phyloP scores from a whole-genome alignment of 202 grass and related monocot species.

The Saccharum hybrid region DNA sequence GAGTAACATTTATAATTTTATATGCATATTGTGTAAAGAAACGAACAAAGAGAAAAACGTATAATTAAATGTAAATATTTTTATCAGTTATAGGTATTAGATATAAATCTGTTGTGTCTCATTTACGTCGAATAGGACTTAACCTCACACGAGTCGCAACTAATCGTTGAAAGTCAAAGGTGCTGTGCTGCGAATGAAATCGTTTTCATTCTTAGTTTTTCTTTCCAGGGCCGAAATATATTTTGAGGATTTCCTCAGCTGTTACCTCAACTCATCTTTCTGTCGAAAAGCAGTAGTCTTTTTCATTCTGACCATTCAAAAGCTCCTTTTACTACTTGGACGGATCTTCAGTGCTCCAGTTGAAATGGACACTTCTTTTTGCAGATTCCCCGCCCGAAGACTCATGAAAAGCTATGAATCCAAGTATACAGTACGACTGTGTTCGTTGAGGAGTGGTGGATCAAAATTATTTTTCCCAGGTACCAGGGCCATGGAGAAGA shows the following conservation, averaged over 20 bases:
- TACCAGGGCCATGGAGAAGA: constrained; percentile 10
- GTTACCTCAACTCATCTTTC: constrained; percentile 33
- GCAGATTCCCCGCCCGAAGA: constrained; percentile 26
- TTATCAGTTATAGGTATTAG: no score
- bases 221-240: background rate
- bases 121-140: no score
- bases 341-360: constrained; percentile 24
- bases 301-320: constrained; percentile 36
- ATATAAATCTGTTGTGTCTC: no score
- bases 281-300: constrained; percentile 14
- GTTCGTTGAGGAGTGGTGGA: background rate
- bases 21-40: no score
- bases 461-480: background rate
- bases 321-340: constrained; percentile 37
- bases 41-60: no score
- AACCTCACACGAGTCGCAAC: background rate
- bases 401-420: constrained; percentile 16
- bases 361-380: constrained; percentile 30
- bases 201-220: background rate
- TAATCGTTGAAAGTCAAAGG: background rate
- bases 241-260: background rate
- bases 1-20: no score
- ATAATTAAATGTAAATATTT: no score
- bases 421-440: constrained; percentile 2
- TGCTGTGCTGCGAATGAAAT: background rate